Conservation (phyloP, 2,329 filamentous ascomycete species). For the Pyricularia sp. region DNA sequence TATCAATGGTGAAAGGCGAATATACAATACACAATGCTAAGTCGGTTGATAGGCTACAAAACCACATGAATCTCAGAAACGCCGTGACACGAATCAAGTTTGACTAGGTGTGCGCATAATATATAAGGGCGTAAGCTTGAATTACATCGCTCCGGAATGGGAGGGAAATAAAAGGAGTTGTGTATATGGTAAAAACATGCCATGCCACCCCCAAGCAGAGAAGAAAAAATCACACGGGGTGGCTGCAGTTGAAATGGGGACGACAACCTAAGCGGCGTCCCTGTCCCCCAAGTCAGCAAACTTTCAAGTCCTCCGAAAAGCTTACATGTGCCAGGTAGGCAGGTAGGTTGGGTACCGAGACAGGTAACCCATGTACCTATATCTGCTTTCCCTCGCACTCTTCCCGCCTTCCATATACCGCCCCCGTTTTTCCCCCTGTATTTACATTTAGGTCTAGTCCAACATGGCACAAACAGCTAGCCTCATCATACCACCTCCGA, state of each 20-base stretch:
- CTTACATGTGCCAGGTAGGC: neutral
- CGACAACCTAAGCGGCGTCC: neutral
- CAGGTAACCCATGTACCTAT: neutral
- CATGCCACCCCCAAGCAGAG: neutral
- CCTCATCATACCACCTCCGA: conserved; percentile 72
- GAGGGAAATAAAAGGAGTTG: neutral
- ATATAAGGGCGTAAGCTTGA: neutral
- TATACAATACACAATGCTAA: too few relatives aligned
- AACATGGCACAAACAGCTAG: neutral
- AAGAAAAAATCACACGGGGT: neutral
- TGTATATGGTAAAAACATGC: neutral
- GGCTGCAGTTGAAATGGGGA: neutral
- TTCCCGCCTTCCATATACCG: neutral
- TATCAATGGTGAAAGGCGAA: too few relatives aligned
- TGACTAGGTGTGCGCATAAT: neutral
- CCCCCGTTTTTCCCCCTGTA: neutral
- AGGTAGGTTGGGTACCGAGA: neutral
- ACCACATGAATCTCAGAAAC: too few relatives aligned
- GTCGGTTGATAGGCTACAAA: too few relatives aligned
- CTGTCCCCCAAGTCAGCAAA: neutral
- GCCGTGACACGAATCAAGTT: neutral
- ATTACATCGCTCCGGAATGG: neutral
- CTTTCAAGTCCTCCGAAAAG: neutral
- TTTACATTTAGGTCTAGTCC: neutral
- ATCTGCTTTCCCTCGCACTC: neutral